Percentiles rank a stretch among this genome's conserved stretches.
phyloP scores from a whole-genome alignment of 75 land plant species.

The Pinus tabuliformis region DNA sequence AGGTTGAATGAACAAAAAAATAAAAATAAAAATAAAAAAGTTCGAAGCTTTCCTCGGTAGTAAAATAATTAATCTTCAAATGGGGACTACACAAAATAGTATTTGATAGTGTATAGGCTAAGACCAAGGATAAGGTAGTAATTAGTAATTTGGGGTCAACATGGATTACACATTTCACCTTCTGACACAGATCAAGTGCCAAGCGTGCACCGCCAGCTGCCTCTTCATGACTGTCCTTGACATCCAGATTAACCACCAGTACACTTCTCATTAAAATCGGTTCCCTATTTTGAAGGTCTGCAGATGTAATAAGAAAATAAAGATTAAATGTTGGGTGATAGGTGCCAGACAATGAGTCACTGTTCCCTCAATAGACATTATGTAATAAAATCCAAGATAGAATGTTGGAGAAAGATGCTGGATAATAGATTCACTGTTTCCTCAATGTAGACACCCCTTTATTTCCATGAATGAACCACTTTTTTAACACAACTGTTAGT shows the following conservation, averaged over 20 bases:
- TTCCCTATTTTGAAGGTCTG: slow-evolving; percentile 89
- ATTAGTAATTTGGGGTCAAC: not conserved
- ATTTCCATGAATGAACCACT: not conserved
- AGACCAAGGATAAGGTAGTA: not conserved
- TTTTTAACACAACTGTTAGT: not conserved
- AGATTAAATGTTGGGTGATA: not conserved
- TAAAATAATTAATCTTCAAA: not conserved
- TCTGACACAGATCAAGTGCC: slow-evolving; percentile 81
- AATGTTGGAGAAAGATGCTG: no score
- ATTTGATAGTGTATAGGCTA: not conserved
- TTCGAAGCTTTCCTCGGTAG: not conserved
- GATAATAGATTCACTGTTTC: no score
- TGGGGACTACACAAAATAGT: not conserved
- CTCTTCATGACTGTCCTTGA: slow-evolving; percentile 99
- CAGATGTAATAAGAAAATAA: slow-evolving; percentile 13
- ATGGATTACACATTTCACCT: slow-evolving; percentile 39
- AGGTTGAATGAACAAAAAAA: not conserved
- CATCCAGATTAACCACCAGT: slow-evolving; percentile 89
- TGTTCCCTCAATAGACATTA: not conserved
- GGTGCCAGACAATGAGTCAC: not conserved
- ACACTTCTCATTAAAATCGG: slow-evolving; percentile 72
- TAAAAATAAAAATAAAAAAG: not conserved
- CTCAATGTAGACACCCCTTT: no score
- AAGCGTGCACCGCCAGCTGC: slow-evolving; percentile 87
- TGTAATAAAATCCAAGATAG: not conserved